Evolutionary conservation across 495 filamentous ascomycete genomes (phyloP).

Genomic region (Podospora fimiseda): DNA sequence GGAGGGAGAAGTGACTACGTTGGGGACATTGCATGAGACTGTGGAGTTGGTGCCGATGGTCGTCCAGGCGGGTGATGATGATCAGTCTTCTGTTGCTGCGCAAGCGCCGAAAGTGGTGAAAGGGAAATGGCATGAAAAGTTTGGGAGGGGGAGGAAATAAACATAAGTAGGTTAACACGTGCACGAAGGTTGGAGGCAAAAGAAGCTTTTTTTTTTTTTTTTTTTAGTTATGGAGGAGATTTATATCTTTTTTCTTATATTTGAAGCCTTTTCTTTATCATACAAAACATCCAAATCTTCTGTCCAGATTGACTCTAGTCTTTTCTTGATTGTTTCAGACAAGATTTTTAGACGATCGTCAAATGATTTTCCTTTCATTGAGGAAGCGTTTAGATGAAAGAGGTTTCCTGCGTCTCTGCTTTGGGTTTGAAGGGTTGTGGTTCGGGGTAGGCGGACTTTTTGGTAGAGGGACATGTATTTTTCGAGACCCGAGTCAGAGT

Average conservation of each 20-base stretch:
- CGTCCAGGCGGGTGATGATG: background rate
- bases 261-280: slow-evolving; percentile 7
- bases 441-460: slow-evolving; percentile 33
- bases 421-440: slow-evolving; percentile 33
- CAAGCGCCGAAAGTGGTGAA: slow-evolving; percentile 40
- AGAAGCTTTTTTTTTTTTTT: too few species aligned
- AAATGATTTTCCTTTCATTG: slow-evolving; percentile 25
- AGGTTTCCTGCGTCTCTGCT: slow-evolving; percentile 30
- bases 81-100: slow-evolving; percentile 15
- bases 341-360: slow-evolving; percentile 29
- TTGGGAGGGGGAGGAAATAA: slow-evolving; percentile 44
- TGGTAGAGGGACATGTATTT: slow-evolving; percentile 35
- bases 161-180: background rate
- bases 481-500: too few species aligned
- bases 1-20: slow-evolving; percentile 35
- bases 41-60: slow-evolving; percentile 55
- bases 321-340: slow-evolving; percentile 16
- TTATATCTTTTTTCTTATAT: too few species aligned
- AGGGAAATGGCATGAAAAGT: slow-evolving; percentile 87
- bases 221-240: too few species aligned
- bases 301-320: slow-evolving; percentile 33
- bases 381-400: slow-evolving; percentile 31
- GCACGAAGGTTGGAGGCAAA: too few species aligned
- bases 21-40: slow-evolving; percentile 68
- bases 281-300: slow-evolving; percentile 32